Evolutionary conservation across 306 rosid species (phyloP).

Genomic region (Cicer chorassanicum): DNA sequence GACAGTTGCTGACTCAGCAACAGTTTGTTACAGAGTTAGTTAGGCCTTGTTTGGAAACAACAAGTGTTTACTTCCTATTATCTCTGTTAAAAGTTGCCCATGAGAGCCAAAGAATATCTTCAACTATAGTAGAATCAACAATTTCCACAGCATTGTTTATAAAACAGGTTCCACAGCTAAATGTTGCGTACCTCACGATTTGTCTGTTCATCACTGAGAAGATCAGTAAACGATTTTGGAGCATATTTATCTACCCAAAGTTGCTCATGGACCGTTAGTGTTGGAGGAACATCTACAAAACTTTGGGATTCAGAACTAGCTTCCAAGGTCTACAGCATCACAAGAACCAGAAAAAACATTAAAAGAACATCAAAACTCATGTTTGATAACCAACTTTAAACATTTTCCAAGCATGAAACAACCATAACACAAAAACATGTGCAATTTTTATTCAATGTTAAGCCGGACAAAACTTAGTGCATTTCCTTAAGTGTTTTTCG

Average conservation of each 20-base stretch:
- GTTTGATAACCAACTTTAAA: slow-evolving; percentile 19
- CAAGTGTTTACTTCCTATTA: no score
- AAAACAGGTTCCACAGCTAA: slow-evolving; percentile 12
- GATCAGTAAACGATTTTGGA: slow-evolving; percentile 87
- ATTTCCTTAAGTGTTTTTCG: no score
- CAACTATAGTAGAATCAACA: slow-evolving; percentile 21
- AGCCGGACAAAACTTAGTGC: background rate
- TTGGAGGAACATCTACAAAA: slow-evolving; percentile 60
- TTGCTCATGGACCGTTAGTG: slow-evolving; percentile 57
- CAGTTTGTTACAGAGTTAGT: no score
- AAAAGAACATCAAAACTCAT: slow-evolving; percentile 23
- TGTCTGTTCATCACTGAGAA: slow-evolving; percentile 96
- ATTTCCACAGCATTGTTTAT: background rate
- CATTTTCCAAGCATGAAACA: slow-evolving; percentile 20
- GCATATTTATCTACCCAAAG: slow-evolving; percentile 99
- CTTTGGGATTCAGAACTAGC: slow-evolving; percentile 65
- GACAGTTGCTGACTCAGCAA: no score
- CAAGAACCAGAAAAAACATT: slow-evolving; percentile 31
- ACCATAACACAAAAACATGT: background rate
- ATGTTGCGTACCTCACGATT: slow-evolving; percentile 78
- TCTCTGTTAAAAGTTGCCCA: background rate
- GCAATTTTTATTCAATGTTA: slow-evolving; percentile 33
- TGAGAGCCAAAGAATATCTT: slow-evolving; percentile 27
- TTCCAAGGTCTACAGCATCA: slow-evolving; percentile 62
- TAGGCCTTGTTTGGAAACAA: no score